Evolutionary conservation across 2,329 filamentous ascomycete genomes (phyloP), one percentile per base, ranked within the genome.

Genomic region (Neophaeococcomyces aloes): DNA sequence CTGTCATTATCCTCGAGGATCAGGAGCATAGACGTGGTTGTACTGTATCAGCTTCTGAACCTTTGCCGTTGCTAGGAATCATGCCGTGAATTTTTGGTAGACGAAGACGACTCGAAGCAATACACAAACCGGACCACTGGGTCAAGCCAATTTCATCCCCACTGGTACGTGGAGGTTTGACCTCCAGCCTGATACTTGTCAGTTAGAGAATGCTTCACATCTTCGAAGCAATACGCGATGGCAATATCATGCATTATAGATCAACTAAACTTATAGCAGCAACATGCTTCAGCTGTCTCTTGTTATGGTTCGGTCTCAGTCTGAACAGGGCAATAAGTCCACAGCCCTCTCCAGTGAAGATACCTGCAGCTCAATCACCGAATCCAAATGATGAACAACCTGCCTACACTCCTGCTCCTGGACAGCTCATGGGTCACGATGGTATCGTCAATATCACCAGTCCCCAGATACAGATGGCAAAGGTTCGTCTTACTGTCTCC

Each of bases 371-470:
- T n/a, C n/a, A 15, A 18, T 17, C 33, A 6, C 11, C 14, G 15
- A 19, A 34, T 17, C 18, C 29, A 29, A 18, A 7, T 14, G 30
- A 42, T 34, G 31, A 42, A 13, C 18, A 19, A 15, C 39, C 39
- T 13, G 25, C 14, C 30, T 42, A 42, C 19, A 42, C 27, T 13
- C 39, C 39, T 25, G 31, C 39, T 11, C 29, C 33, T 17, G 19
- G 39, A 7, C 39, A 35, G 17, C 17, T 42, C 11, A 10, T 34
- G 13, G 39, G 39, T n/a, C 39, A 42, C 30, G n/a, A 42, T 35
- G 39, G 39, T 21, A 42, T 42, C 23, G 18, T 17, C 30, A 34
- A 42, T 7, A n/a, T 42, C 14, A 42, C 30, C 10, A 42, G 35
- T 8, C 39, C 39, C 7, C 19, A 35, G 15, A 42, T 42, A 13